A percentile compares a stretch with the other conserved stretches of the same genome.
Evolutionary conservation across 2,329 filamentous ascomycete genomes (phyloP).

Genomic region (Calonectria pteridis): DNA sequence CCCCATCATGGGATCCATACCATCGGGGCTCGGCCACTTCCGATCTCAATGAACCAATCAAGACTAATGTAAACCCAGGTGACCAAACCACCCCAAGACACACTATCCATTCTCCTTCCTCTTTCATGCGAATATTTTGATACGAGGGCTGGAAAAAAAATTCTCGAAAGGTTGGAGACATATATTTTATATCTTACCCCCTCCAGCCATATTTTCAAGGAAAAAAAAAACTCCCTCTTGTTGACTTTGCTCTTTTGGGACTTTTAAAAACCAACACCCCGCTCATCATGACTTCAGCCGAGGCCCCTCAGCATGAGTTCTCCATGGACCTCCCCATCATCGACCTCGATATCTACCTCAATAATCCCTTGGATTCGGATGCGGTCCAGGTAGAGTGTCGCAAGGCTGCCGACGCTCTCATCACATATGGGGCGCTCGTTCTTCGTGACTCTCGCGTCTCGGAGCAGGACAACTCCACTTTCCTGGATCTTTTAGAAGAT

Average conservation of each 20-base stretch:
- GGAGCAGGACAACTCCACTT: slow-evolving; percentile 66
- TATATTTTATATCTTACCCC: not conserved
- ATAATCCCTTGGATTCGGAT: slow-evolving; percentile 55
- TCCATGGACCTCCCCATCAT: slow-evolving; percentile 71
- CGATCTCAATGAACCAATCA: slow-evolving; percentile 18
- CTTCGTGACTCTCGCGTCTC: slow-evolving; percentile 71
- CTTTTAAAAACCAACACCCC: not conserved
- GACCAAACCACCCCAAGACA: not conserved
- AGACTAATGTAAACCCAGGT: slow-evolving; percentile 10
- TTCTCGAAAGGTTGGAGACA: too few species aligned
- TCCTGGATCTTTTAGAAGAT: slow-evolving; percentile 73
- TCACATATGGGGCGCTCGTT: slow-evolving; percentile 70
- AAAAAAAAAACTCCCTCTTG: not conserved
- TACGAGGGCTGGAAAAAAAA: not conserved
- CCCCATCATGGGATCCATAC: slow-evolving; percentile 17
- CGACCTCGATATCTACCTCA: slow-evolving; percentile 69
- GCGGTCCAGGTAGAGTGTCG: slow-evolving; percentile 64
- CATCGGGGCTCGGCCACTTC: slow-evolving; percentile 25
- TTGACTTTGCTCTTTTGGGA: not conserved
- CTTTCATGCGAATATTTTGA: slow-evolving; percentile 1
- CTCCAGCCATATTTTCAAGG: not conserved
- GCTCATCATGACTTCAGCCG: slow-evolving; percentile 22
- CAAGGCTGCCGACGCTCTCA: slow-evolving; percentile 67
- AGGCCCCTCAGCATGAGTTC: slow-evolving; percentile 41
- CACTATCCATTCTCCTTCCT: slow-evolving; percentile 17